Evolutionary conservation across 371 early-diverging fungal genomes (phyloP).

Genomic region (Mortierella sp.): DNA sequence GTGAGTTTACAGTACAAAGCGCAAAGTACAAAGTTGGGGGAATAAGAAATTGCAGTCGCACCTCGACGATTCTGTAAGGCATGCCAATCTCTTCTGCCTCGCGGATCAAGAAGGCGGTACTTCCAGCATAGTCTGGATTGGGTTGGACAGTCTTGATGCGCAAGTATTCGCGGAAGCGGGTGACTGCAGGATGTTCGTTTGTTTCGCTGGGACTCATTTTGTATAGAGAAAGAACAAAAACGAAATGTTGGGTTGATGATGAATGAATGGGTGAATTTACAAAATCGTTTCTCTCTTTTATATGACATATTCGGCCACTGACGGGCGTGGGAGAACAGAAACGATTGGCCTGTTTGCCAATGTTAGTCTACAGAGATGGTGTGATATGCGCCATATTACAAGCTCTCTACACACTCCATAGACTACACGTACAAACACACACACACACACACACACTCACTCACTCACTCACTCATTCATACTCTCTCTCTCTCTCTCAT

Average conservation of each 20-base stretch:
- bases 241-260: background rate
- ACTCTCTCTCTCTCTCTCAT: background rate
- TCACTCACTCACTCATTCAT: background rate
- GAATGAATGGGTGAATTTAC: background rate
- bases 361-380: background rate
- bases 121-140: slow-evolving; percentile 77
- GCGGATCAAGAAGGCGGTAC: slow-evolving; percentile 66
- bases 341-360: background rate
- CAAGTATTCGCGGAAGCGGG: slow-evolving; percentile 81
- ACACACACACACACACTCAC: no score
- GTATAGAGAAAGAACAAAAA: background rate
- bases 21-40: background rate
- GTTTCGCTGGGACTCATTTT: slow-evolving; percentile 31
- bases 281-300: background rate
- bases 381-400: background rate
- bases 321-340: slow-evolving; percentile 5
- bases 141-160: slow-evolving; percentile 87
- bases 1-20: background rate
- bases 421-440: background rate
- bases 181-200: slow-evolving; percentile 63
- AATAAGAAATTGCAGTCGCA: slow-evolving; percentile 11
- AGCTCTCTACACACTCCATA: background rate
- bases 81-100: slow-evolving; percentile 79
- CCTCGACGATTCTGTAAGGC: slow-evolving; percentile 63
- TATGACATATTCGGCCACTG: background rate